phyloP scores from a whole-genome alignment of 169 alveolate species.

The Plasmodium blacklocki region DNA sequence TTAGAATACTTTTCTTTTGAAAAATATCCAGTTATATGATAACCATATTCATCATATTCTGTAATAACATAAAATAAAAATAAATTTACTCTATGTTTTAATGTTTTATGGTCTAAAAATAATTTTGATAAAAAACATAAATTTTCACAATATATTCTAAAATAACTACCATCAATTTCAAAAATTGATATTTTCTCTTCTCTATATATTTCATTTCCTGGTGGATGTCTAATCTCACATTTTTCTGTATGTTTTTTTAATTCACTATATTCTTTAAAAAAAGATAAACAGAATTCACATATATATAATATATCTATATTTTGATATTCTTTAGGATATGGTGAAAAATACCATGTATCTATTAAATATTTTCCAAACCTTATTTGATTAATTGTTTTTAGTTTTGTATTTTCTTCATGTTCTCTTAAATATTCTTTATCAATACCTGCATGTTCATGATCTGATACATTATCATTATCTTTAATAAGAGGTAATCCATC shows the following conservation, averaged over 20 bases:
- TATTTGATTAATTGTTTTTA: slow-evolving; percentile 94
- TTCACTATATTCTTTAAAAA: slow-evolving; percentile 90
- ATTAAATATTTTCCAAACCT: slow-evolving; percentile 94
- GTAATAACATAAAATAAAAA: slow-evolving; percentile 96
- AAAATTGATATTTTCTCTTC: slow-evolving; percentile 94
- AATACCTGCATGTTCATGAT: slow-evolving; percentile 88
- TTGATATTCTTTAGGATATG: slow-evolving; percentile 97
- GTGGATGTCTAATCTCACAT: slow-evolving; percentile 95
- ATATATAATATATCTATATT: slow-evolving; percentile 93
- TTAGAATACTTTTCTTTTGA: slow-evolving; percentile 92
- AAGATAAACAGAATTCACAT: slow-evolving; percentile 96
- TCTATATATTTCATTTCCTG: slow-evolving; percentile 98
- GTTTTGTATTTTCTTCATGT: slow-evolving; percentile 96
- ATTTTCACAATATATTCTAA: slow-evolving; percentile 96
- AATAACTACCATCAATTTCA: slow-evolving; percentile 97
- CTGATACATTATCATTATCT: slow-evolving; percentile 79
- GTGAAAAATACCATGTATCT: slow-evolving; percentile 99
- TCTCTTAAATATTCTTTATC: slow-evolving; percentile 93
- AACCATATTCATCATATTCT: slow-evolving; percentile 90
- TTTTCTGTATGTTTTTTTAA: slow-evolving; percentile 89
- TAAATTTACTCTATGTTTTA: slow-evolving; percentile 89
- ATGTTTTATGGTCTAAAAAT: slow-evolving; percentile 97
- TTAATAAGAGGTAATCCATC: slow-evolving; percentile 79
- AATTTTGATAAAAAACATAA: slow-evolving; percentile 96
- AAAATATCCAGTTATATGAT: slow-evolving; percentile 93